Evolutionary conservation across 148 eudicot species (phyloP), one percentile per base, ranked within the genome.

Genomic region (Cornus kousa): DNA sequence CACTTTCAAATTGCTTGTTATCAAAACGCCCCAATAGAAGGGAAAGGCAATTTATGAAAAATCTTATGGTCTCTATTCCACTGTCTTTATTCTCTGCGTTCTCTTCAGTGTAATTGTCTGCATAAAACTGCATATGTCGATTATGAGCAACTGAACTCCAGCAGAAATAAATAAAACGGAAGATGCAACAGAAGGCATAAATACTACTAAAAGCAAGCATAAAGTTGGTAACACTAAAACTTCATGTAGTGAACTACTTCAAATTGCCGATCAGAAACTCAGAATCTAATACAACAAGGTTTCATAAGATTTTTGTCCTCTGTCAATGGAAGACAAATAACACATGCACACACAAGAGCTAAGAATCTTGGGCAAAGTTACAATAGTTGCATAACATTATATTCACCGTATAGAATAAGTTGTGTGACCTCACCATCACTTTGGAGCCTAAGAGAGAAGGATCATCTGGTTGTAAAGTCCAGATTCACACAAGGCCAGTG

Each of bases 31-130:
- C 95, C 82, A 93, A 79, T 57, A 91, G 80, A 86, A 93, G 95
- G 74, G 90, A 81, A 70, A 93, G 79, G 81, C 97, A 91, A 70
- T 87, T 93, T 66, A 93, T 72, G 84, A 93, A 93, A 81, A 93
- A 91, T 71, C 87, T 89, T 72, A 80, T 81, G 66, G 92, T 93
- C 81, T 88, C 93, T 72, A 70, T 74, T 72, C 89, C 83, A 78
- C 92, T 87, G 65, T 87, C 92, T 72, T 80, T 81, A 72, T 86
- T 84, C 74, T 64, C 88, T 68, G 70, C 24, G 24, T 67, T 72
- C 66, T 88, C 89, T 71, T 88, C 85, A 64, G 81, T 37, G 23
- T 84, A 77, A 74, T 86, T 82, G 4, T 88, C 97, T 40, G 92
- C 85, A 87, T 86, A 93, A 79, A 83, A 86, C 97, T 93, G 93